Conservation (phyloP, 2,329 filamentous ascomycete genomes). For the Acrocalymma vagum region DNA sequence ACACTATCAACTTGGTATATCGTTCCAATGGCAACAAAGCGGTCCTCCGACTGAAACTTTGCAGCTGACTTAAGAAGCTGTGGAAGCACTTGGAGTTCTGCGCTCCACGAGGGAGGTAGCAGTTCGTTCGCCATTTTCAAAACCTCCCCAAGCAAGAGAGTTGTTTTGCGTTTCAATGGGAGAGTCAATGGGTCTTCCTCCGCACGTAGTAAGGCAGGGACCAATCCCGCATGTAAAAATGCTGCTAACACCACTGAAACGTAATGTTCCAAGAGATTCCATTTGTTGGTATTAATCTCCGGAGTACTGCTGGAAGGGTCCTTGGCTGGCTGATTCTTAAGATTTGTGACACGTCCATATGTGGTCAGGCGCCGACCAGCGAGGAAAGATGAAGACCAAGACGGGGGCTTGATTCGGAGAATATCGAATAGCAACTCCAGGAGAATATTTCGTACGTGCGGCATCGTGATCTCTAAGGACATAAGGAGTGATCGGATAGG, state of each 20-base stretch:
- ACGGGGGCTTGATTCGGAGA: constrained; percentile 88
- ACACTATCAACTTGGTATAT: constrained; percentile 99
- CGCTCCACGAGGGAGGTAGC: constrained; percentile 82
- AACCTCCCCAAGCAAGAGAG: constrained; percentile 88
- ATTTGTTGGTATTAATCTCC: constrained; percentile 69
- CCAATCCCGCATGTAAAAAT: constrained; percentile 80
- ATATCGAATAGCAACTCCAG: constrained; percentile 87
- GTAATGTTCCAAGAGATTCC: constrained; percentile 91
- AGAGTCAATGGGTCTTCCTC: constrained; percentile 74
- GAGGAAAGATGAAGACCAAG: constrained; percentile 95
- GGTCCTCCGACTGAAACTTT: constrained; percentile 73
- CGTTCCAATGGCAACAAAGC: constrained; percentile 84
- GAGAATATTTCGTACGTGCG: constrained; percentile 74
- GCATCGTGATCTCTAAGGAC: constrained; percentile 67
- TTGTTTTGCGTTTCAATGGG: constrained; percentile 84
- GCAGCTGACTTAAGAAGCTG: constrained; percentile 82
- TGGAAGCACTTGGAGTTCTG: constrained; percentile 85
- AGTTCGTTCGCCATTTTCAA: constrained; percentile 88
- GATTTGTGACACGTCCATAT: constrained; percentile 90
- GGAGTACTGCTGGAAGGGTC: constrained; percentile 68
- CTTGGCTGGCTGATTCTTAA: constrained; percentile 69
- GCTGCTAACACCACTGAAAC: constrained; percentile 87
- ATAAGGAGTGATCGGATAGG: constrained; percentile 83
- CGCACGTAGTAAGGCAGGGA: constrained; percentile 63
- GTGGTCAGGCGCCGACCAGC: constrained; percentile 92